Percentiles rank a stretch among this genome's conserved stretches.
Conservation (phyloP, 805 yeast genomes). For the Scheffersomyces lignosus region DNA sequence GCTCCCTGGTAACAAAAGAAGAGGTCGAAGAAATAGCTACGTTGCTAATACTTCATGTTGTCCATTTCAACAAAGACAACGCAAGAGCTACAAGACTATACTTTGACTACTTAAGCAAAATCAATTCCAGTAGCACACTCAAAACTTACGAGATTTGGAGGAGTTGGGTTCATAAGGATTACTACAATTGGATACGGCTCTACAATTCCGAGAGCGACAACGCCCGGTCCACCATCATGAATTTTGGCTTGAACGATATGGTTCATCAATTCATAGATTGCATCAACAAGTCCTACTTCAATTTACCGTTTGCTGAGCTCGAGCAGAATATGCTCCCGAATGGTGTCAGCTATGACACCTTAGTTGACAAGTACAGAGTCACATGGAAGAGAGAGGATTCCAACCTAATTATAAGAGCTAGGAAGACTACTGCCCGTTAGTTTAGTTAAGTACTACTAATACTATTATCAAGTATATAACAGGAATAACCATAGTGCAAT, state of each 20-base stretch:
- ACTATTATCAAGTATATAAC: too few relatives aligned
- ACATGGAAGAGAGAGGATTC: slow-evolving; percentile 33
- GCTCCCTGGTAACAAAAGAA: slow-evolving; percentile 14
- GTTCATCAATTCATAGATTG: slow-evolving; percentile 28
- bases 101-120: slow-evolving; percentile 22
- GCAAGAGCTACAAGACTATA: slow-evolving; percentile 31
- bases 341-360: slow-evolving; percentile 16
- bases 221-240: slow-evolving; percentile 38
- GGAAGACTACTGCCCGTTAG: slow-evolving; percentile 8
- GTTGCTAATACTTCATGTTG: slow-evolving; percentile 44
- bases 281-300: slow-evolving; percentile 36
- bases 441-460: too few relatives aligned
- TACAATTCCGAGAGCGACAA: slow-evolving; percentile 35
- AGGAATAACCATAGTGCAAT: too few relatives aligned
- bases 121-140: slow-evolving; percentile 4
- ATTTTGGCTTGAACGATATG: slow-evolving; percentile 38
- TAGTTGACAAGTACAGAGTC: slow-evolving; percentile 19
- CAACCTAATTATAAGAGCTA: slow-evolving; percentile 24
- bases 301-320: slow-evolving; percentile 27
- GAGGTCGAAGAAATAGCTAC: slow-evolving; percentile 44
- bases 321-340: slow-evolving; percentile 27
- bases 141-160: slow-evolving; percentile 9
- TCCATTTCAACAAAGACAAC: slow-evolving; percentile 39
- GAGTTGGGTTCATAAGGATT: slow-evolving; percentile 33
- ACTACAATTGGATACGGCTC: slow-evolving; percentile 25